phyloP scores from a whole-genome alignment of 164 flowering plant genomes.

The Aristolochia contorta region DNA sequence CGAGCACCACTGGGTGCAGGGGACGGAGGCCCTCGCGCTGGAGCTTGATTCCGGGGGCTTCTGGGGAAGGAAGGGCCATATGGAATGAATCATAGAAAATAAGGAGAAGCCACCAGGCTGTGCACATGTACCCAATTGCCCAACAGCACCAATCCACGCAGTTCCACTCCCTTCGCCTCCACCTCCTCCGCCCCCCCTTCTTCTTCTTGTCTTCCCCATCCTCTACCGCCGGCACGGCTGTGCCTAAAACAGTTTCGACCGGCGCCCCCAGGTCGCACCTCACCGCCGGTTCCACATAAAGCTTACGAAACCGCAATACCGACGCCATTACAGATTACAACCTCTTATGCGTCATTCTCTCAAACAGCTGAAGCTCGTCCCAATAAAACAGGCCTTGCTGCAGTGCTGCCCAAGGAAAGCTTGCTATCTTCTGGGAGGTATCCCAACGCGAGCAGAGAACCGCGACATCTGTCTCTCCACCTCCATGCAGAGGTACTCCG shows the following conservation, averaged over 20 bases:
- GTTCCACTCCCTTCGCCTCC: constrained; percentile 34
- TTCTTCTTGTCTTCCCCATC: constrained; percentile 10
- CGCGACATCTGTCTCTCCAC: too few relatives aligned
- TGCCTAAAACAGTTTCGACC: constrained; percentile 7
- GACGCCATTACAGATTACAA: constrained; percentile 30
- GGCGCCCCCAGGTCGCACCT: constrained; percentile 18
- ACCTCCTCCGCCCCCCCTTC: constrained; percentile 13
- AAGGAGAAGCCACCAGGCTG: constrained; percentile 65
- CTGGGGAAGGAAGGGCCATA: constrained; percentile 33
- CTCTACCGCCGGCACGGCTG: not conserved
- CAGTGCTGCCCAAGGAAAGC: too few relatives aligned
- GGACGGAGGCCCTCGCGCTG: constrained; percentile 41
- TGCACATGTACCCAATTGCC: constrained; percentile 56
- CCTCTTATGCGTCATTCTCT: too few relatives aligned
- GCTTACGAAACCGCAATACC: constrained; percentile 44
- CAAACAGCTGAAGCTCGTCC: too few relatives aligned
- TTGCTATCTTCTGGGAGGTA: too few relatives aligned
- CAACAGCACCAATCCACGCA: constrained; percentile 56
- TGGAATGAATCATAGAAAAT: constrained; percentile 41
- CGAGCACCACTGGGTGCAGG: constrained; percentile 54
- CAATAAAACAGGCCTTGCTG: too few relatives aligned
- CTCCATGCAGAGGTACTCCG: too few relatives aligned
- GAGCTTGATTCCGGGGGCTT: constrained; percentile 42
- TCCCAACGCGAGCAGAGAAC: too few relatives aligned
- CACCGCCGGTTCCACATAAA: constrained; percentile 34